Conservation (phyloP, 371 early-diverging fungal species). For the Zychaea mexicana region DNA sequence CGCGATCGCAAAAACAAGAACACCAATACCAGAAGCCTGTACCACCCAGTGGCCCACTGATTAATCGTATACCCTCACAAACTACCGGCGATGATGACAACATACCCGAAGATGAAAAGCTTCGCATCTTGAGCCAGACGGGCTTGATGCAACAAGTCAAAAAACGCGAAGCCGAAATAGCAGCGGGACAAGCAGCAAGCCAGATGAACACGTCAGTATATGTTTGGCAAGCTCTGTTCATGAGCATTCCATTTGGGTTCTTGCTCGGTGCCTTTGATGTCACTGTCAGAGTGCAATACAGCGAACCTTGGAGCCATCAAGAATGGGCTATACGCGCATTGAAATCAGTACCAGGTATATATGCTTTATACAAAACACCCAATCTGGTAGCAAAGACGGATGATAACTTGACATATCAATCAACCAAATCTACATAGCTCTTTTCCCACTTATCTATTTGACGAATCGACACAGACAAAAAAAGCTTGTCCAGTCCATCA, state of each 20-base stretch:
- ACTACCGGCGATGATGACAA: constrained; percentile 11
- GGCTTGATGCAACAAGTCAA: constrained; percentile 52
- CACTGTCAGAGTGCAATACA: constrained; percentile 59
- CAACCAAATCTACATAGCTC: constrained; percentile 29
- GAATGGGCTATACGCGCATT: constrained; percentile 35
- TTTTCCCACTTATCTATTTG: constrained; percentile 56
- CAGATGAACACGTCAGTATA: constrained; percentile 41
- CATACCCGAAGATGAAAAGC: constrained; percentile 45
- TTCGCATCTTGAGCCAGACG: constrained; percentile 51
- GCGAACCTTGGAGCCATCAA: constrained; percentile 49
- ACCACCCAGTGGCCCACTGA: constrained; percentile 27
- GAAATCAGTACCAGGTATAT: constrained; percentile 56
- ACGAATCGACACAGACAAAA: constrained; percentile 54
- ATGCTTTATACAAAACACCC: background rate
- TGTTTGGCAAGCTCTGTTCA: constrained; percentile 58
- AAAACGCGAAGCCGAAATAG: constrained; percentile 34
- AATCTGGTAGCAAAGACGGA: background rate
- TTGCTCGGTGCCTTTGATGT: constrained; percentile 60
- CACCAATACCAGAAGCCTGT: no score
- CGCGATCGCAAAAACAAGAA: background rate
- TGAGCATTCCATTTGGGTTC: constrained; percentile 57
- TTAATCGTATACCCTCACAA: constrained; percentile 34
- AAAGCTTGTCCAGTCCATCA: constrained; percentile 39
- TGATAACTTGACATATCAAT: background rate
- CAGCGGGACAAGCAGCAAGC: constrained; percentile 1